Base-by-base conservation (phyloP, 306 rosid species). In the Sicyos edulis region DNA sequence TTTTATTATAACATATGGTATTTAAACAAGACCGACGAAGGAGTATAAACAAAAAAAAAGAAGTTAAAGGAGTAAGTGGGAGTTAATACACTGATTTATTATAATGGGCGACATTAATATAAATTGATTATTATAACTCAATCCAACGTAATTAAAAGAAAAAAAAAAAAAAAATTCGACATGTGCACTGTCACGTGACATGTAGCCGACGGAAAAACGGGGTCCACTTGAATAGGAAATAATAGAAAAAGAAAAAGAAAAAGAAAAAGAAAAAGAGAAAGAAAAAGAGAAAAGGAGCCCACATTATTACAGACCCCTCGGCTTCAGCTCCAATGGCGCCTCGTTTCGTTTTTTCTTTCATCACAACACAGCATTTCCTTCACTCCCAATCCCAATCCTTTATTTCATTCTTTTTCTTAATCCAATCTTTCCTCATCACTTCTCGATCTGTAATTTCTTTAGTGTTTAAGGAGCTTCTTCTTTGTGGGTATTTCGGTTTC, bases 401-500 rank as follows among this genome's bases (percentile, higher is more conserved):
- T n/a, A n/a, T n/a, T n/a, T n/a, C n/a, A n/a, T n/a, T n/a, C n/a
- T n/a, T n/a, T n/a, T 32, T 32, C 37, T 32, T 5, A 32, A 32
- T 32, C 37, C 37, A 8, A 61, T 7, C 14, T 6, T 32, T 42
- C 10, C 61, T 10, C 14, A 5, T 64, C 53, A 5, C n/a, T 40
- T 64, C 53, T 64, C 32, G 29, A 6, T 64, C 19, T 64, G 32
- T 64, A n/a, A n/a, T n/a, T 64, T 64, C 70, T 37, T 37, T 37
- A 37, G 42, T 7, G 49, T 15, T 49, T 10, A n/a, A 52, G 16
- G 62, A 24, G 57, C 26, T 32, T 53, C 10, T 53, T 52, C 68
- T 54, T 52, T n/a, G 10, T 71, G 56, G 73, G 59, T 37, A 11
- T 54, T 71, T 0, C 56, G 75, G 75, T 55, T 54, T 34, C 20